Percentiles rank a stretch among this genome's conserved stretches.
Conservation (phyloP, 345 rosid genomes). For the Heritiera littoralis region DNA sequence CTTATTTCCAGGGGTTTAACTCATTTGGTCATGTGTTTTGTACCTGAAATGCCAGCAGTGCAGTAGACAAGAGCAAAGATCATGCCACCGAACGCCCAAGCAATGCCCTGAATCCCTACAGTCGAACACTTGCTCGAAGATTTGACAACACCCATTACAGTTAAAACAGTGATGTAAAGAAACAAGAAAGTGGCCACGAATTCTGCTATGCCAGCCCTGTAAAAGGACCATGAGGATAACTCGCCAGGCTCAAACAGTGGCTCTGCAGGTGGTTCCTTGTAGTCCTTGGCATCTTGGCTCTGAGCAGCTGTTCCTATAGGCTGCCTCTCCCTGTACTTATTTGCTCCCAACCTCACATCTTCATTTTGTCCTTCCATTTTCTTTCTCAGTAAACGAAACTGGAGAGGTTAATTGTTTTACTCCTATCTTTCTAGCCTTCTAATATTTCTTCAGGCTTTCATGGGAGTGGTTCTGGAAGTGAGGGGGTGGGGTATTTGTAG, state of each 20-base stretch:
- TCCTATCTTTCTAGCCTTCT: not conserved
- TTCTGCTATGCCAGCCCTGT: constrained; percentile 42
- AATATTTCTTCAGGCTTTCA: constrained; percentile 7
- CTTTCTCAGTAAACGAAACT: constrained; percentile 15
- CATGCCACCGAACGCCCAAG: constrained; percentile 56
- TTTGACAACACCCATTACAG: constrained; percentile 43
- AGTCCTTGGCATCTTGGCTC: constrained; percentile 33
- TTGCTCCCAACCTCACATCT: constrained; percentile 46
- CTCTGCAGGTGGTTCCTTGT: constrained; percentile 38
- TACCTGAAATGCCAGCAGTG: constrained; percentile 51
- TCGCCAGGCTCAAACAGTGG: constrained; percentile 34
- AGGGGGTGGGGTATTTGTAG: constrained; percentile 25
- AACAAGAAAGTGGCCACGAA: constrained; percentile 43
- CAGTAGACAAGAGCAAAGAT: constrained; percentile 46
- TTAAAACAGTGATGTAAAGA: constrained; percentile 39
- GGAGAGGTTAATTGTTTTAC: not conserved
- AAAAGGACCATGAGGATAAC: constrained; percentile 39
- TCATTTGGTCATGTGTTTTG: not conserved
- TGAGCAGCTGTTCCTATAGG: constrained; percentile 43
- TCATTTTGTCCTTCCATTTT: constrained; percentile 41
- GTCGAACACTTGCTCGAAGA: constrained; percentile 38
- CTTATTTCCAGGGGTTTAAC: not conserved
- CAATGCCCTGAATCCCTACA: constrained; percentile 43
- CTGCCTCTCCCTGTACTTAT: constrained; percentile 39
- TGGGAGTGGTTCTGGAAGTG: not conserved